Evolutionary conservation across 495 filamentous ascomycete genomes (phyloP), one percentile per base, ranked within the genome.

Genomic region (Ascobolus immersus): DNA sequence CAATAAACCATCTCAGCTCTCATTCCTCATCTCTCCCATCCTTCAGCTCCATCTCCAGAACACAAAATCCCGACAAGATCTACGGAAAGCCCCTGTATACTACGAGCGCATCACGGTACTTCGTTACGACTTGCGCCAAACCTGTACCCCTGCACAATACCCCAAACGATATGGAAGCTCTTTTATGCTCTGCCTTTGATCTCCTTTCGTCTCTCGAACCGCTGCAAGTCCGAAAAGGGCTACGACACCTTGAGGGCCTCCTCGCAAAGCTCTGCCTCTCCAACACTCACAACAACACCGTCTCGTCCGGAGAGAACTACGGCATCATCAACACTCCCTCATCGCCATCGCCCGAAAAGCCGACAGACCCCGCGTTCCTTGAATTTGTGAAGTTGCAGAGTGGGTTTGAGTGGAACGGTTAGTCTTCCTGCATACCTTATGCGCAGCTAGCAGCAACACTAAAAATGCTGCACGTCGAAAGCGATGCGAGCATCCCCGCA

Each of bases 301-400:
- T 31, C n/a, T 38, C 37, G 42, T 37, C 39, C 18, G 40, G 43
- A 38, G 21, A 31, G 36, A 35, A 27, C 47, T 32, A 35, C 11
- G 33, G 22, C 21, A 5, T 33, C 29, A 24, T 35, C 30, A 40
- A 24, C 30, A 20, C 28, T 13, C 28, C 28, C 25, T 28, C 23
- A 14, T 21, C 35, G 40, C 32, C 28, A 17, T 36, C 51, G 19
- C 15, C 35, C 12, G 29, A 20, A 6, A 41, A 39, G 42, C 60
- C 61, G 35, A 68, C 74, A 42, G 86, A 96, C 52, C 80, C 76
- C 17, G 86, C 84, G 7, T 96, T 92, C 48, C 60, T 77, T 33
- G 86, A 94, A 51, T 96, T 94, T 56, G 90, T 91, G 59, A 78
- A 90, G 47, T 51, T 94, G 33, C 86, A 96, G 51, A 84, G 91